Base-by-base conservation (phyloP, 192 early-diverging fungal genomes). In the Fimicolochytrium jonesii region DNA sequence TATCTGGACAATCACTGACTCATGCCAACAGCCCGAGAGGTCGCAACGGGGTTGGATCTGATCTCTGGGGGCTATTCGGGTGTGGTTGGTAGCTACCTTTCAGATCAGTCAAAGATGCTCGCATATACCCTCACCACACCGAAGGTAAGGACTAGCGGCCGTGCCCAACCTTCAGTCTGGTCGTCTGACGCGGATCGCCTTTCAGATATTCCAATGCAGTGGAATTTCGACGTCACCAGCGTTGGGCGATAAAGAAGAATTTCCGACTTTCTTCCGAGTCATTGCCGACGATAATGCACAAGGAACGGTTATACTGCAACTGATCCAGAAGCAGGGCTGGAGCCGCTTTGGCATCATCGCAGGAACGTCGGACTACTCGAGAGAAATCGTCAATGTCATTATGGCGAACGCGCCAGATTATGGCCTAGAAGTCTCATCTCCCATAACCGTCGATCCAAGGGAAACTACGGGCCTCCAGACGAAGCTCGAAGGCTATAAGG, bases 251-350 rank as follows among this genome's bases (percentile, higher is more conserved):
- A 72, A 73, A 43, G n/a, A 11, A 6, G 22, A 41, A 26, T 77
- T 54, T 49, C 64, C 71, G 18, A 69, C 71, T 59, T 77, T 77
- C 42, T 77, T 73, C 44, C 67, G 75, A n/a, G 53, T 64, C 0
- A 42, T 67, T 13, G 56, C 71, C 0, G 33, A 34, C 41, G 75
- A 77, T 59, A 63, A 67, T 22, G 39, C 47, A 2, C 70, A 73
- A 33, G 67, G 56, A 6, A 7, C 33, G 11, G 69, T 68, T 6
- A 73, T 77, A 17, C 20, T 70, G 5, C 32, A 47, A 11, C 64
- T 67, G 23, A 13, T 71, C 9, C 23, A 50, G 11, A 7, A 31
- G 5, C 47, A 41, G 44, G 61, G 64, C n/a, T 76, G 73, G 73
- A 45, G 23, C 22, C 30, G 28, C 43, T 35, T 32, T 11, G 62